Base-by-base conservation (phyloP, 2,329 filamentous ascomycete genomes). In the Elsinoe batatas region DNA sequence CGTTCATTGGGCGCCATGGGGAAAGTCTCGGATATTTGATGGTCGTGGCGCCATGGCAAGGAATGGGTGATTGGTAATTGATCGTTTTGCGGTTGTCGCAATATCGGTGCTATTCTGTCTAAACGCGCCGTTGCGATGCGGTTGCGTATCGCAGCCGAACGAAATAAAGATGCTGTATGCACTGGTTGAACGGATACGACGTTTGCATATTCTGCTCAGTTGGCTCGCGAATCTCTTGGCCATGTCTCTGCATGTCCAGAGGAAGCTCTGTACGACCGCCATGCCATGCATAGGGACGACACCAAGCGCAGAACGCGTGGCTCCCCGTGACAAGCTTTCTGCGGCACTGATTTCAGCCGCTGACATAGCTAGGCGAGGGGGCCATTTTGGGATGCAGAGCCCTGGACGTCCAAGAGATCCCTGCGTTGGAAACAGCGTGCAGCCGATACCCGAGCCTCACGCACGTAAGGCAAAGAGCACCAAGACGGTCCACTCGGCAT, bases 391-490 rank as follows among this genome's bases (percentile, higher is more conserved):
- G 15, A 15, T 38, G 36, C 13, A 17, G 13, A 38, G 36, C 36
- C 13, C 36, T 38, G 26, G 26, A 30, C 26, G 26, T 30, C 26
- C 26, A 30, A 30, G 26, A 30, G 26, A 49, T 49, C 44, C 44
- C 44, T 49, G 44, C 44, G 44, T 49, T 49, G 44, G 26, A 49
- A 49, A 33, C 15, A 35, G 6, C 36, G 26, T 49, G 44, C 43
- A 47, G 43, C 43, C 43, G 43, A 47, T 47, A 47, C n/a, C 44
- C 44, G 44, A 13, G 40, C 40, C n/a, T 49, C 44, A 49, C 44
- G 44, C 33, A 22, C 44, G 44, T 49, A 49, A 49, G 26, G 44
- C n/a, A 49, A 22, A 12, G 44, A 49, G 44, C 10, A 49, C 44
- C 44, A 49, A 49, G 44, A 49, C 44, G 44, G 44, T 35, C 44